Evolutionary conservation across 768 basidiomycete species (phyloP), one percentile per base, ranked within the genome.

Genomic region (Hirschioporus abietinus): DNA sequence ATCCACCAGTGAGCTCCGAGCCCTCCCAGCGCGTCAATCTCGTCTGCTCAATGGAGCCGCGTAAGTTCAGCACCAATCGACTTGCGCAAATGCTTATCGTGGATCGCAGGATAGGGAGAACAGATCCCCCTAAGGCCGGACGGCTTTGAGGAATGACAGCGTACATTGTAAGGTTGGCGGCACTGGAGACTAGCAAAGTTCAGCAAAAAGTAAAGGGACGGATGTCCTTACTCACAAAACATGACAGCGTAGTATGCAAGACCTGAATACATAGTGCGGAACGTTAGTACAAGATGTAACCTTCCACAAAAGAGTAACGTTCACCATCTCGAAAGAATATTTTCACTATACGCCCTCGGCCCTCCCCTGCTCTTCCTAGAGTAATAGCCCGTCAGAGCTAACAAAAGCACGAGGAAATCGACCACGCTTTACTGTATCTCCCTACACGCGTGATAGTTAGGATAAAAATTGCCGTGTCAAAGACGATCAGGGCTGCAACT

Each of bases 301-400:
- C 12, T 52, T 52, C 2, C 42, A 52, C 42, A 52, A 30, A 2
- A 8, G 30, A 8, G 30, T 30, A 30, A 52, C 12, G 42, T 10
- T 52, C 42, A 52, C 42, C 42, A 52, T 52, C 42, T 52, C 42
- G 42, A 20, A 52, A 52, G 42, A 52, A 52, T 52, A 52, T 52
- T 1, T 52, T 52, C 42, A 52, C 42, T 52, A 15, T 52, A 52
- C 42, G 42, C 1, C 42, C 42, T 52, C 42, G 15, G 42, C 20
- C 42, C 42, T 52, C 15, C 20, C 42, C 42, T 52, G 4, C 42
- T 52, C 42, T 52, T 52, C 42, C 42, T 52, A 20, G 12, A 52
- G 12, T 52, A 3, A 20, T 12, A 2, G 20, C 12, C 12, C 42
- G 12, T 52, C 12, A 52, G 42, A 15, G 20, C 42, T 15, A 3